phyloP scores from a whole-genome alignment of 1,284 basidiomycete genomes.

The Apiotrichum akiyoshidainum region DNA sequence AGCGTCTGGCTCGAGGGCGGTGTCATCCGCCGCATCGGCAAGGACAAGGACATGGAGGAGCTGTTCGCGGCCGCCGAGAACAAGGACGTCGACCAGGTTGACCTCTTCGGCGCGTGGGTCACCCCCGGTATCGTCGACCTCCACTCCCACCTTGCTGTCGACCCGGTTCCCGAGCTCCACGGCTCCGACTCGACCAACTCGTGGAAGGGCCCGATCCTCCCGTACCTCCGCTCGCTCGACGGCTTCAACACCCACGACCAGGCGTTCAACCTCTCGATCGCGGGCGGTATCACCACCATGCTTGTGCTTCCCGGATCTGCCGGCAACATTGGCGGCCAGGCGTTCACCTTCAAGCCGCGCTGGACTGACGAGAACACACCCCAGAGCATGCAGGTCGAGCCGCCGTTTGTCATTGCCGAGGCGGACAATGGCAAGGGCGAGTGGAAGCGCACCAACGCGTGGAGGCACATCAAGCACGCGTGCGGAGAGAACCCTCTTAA shows the following conservation, averaged over 20 bases:
- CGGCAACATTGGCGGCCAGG: constrained; percentile 50
- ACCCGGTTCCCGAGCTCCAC: constrained; percentile 59
- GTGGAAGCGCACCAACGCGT: constrained; percentile 41
- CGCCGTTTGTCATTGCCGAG: constrained; percentile 43
- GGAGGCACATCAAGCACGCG: constrained; percentile 51
- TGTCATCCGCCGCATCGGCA: constrained; percentile 51
- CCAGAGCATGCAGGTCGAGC: constrained; percentile 51
- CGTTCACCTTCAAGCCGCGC: constrained; percentile 56
- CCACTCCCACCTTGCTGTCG: constrained; percentile 73
- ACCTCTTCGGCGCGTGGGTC: constrained; percentile 53
- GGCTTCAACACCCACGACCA: constrained; percentile 57
- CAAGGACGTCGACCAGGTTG: constrained; percentile 37
- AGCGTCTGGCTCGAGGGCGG: constrained; percentile 53
- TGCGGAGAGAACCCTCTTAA: constrained; percentile 55
- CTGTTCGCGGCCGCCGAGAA: constrained; percentile 12
- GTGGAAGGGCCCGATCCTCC: constrained; percentile 48
- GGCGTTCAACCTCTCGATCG: constrained; percentile 52
- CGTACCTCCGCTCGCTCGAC: constrained; percentile 55
- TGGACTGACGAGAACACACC: constrained; percentile 50
- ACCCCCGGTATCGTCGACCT: constrained; percentile 65
- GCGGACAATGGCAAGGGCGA: constrained; percentile 26
- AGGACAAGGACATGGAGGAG: constrained; percentile 23
- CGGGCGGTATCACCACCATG: constrained; percentile 56
- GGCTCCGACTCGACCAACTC: constrained; percentile 54
- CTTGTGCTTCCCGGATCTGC: constrained; percentile 54